phyloP scores from a whole-genome alignment of 2,329 filamentous ascomycete genomes.

The Cordyceps farinosa region DNA sequence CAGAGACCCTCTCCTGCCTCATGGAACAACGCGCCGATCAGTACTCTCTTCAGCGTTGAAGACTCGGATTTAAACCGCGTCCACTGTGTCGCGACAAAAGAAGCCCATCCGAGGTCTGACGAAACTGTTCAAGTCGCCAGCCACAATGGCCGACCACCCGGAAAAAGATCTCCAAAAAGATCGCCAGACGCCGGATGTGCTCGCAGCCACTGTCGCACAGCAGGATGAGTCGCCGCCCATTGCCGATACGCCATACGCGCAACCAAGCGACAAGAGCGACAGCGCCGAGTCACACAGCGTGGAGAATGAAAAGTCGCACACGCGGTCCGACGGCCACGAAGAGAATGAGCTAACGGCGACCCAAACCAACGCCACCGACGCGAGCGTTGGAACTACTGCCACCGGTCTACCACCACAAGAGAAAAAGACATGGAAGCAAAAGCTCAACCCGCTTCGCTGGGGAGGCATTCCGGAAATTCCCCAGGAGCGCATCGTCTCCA shows the following conservation, averaged over 20 bases:
- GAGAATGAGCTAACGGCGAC: conserved; percentile 29
- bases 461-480: conserved; percentile 54
- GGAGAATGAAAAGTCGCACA: conserved; percentile 12
- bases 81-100: not conserved
- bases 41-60: not conserved
- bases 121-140: not conserved
- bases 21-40: not conserved
- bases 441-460: conserved; percentile 60
- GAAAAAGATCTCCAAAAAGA: conserved; percentile 3
- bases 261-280: not conserved
- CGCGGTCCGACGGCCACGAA: conserved; percentile 19
- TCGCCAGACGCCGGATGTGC: conserved; percentile 7
- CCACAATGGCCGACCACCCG: conserved; percentile 9
- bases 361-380: conserved; percentile 52
- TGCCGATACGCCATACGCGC: not conserved
- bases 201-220: not conserved
- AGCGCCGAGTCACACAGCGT: conserved; percentile 6
- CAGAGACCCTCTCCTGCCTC: not conserved
- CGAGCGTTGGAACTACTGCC: conserved; percentile 44
- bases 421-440: conserved; percentile 61
- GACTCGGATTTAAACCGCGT: not conserved
- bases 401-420: conserved; percentile 32
- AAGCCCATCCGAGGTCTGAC: not conserved
- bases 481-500: conserved; percentile 50
- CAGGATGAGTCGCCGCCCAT: not conserved